Evolutionary conservation across 176 grass and related monocot genomes (phyloP).

Genomic region (Aechmea fasciata): DNA sequence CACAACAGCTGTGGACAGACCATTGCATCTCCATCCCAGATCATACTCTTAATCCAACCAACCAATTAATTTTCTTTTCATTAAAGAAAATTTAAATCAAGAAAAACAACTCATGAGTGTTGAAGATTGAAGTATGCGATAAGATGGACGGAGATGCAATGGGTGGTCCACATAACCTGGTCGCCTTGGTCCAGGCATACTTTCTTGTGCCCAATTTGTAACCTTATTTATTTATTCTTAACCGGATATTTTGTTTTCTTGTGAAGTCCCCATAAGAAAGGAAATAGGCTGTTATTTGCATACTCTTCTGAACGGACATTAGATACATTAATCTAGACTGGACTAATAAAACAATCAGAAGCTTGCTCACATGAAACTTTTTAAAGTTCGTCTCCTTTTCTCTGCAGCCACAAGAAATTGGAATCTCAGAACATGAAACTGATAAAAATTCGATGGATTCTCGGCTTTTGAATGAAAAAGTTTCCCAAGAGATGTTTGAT

Average conservation of each 20-base stretch:
- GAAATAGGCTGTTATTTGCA: background rate
- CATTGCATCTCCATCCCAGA: background rate
- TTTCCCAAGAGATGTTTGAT: constrained; percentile 86
- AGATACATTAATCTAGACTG: constrained; percentile 1
- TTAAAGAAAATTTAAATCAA: no score
- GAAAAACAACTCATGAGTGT: no score
- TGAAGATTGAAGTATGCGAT: no score
- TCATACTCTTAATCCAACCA: no score
- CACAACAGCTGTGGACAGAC: background rate
- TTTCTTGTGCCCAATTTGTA: no score
- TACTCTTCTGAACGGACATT: background rate
- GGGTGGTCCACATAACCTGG: no score
- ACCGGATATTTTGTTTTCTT: no score
- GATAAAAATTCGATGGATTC: constrained; percentile 15
- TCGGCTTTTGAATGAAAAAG: constrained; percentile 29
- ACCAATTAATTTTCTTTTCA: no score
- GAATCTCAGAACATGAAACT: constrained; percentile 53
- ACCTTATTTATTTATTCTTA: no score
- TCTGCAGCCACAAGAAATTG: constrained; percentile 81
- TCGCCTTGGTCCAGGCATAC: no score
- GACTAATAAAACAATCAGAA: background rate
- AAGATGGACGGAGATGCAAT: no score
- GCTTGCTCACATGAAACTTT: constrained; percentile 1
- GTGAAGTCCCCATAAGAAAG: no score
- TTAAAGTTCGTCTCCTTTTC: constrained; percentile 19